Evolutionary conservation across 139 green algal genomes (phyloP).

Genomic region (Raphidocelis subcapitata): DNA sequence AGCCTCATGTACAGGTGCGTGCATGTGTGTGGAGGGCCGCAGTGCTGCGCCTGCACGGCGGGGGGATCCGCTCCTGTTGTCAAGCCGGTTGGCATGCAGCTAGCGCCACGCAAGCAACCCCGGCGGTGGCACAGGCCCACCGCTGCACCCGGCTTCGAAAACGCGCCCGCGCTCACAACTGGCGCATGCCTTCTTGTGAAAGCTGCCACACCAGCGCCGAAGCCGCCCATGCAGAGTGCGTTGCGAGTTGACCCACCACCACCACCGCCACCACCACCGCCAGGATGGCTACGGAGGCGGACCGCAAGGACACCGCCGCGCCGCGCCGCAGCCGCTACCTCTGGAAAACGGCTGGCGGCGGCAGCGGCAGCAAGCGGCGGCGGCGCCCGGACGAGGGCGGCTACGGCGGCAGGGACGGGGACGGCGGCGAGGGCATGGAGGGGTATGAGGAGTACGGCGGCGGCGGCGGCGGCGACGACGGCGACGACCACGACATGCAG

Average conservation of each 20-base stretch:
- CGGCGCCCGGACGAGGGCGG: background rate
- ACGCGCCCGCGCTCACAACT: too few species aligned
- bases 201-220: too few species aligned
- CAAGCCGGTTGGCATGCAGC: too few species aligned
- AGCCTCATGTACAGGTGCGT: constrained; percentile 54
- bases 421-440: background rate
- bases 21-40: constrained; percentile 27
- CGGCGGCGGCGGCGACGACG: background rate
- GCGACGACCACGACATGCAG: background rate
- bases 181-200: too few species aligned
- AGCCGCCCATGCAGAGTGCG: too few species aligned
- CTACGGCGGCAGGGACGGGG: background rate
- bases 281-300: constrained; percentile 22
- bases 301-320: constrained; percentile 20
- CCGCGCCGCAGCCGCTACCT: constrained; percentile 28
- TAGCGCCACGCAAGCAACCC: too few species aligned
- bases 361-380: background rate
- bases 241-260: too few species aligned
- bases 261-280: too few species aligned
- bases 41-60: too few species aligned
- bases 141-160: too few species aligned
- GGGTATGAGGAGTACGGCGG: background rate
- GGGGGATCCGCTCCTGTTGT: too few species aligned
- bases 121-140: too few species aligned
- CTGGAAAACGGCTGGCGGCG: constrained; percentile 13